Percentiles rank a stretch among this genome's conserved stretches.
Evolutionary conservation across 1,284 basidiomycete species (phyloP).

Genomic region (Ceratorhiza oryzae-sativae): DNA sequence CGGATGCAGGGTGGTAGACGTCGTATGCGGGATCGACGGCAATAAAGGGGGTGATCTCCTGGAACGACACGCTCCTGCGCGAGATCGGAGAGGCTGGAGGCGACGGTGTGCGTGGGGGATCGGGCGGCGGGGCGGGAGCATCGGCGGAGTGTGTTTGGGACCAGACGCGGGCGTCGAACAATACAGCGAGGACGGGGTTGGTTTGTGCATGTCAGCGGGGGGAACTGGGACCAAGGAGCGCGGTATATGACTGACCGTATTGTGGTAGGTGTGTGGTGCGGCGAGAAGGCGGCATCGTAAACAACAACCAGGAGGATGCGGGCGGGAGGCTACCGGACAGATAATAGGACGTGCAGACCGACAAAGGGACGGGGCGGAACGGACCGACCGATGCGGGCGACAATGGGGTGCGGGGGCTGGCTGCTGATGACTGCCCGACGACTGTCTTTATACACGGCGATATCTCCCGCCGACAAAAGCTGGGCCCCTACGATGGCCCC

Average conservation of each 20-base stretch:
- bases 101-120: background rate
- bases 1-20: background rate
- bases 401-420: slow-evolving; percentile 38
- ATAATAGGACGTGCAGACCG: background rate
- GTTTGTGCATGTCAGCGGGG: slow-evolving; percentile 14
- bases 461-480: slow-evolving; percentile 3
- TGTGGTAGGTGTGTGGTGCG: slow-evolving; percentile 35
- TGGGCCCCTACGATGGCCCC: background rate
- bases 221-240: slow-evolving; percentile 8
- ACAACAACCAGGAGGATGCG: too few relatives aligned
- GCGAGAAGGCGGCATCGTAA: slow-evolving; percentile 36
- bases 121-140: background rate
- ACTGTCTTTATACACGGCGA: slow-evolving; percentile 6
- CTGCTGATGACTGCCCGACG: slow-evolving; percentile 34
- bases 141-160: background rate
- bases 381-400: slow-evolving; percentile 33
- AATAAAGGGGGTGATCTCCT: slow-evolving; percentile 31
- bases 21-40: slow-evolving; percentile 14
- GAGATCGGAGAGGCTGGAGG: slow-evolving; percentile 27
- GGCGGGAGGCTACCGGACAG: too few relatives aligned
- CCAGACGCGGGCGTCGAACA: slow-evolving; percentile 34
- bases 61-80: slow-evolving; percentile 30
- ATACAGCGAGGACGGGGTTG: slow-evolving; percentile 25
- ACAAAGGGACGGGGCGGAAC: slow-evolving; percentile 24
- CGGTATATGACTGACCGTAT: slow-evolving; percentile 31